phyloP scores from a whole-genome alignment of 2,329 filamentous ascomycete species.

The Thelonectria discophora region DNA sequence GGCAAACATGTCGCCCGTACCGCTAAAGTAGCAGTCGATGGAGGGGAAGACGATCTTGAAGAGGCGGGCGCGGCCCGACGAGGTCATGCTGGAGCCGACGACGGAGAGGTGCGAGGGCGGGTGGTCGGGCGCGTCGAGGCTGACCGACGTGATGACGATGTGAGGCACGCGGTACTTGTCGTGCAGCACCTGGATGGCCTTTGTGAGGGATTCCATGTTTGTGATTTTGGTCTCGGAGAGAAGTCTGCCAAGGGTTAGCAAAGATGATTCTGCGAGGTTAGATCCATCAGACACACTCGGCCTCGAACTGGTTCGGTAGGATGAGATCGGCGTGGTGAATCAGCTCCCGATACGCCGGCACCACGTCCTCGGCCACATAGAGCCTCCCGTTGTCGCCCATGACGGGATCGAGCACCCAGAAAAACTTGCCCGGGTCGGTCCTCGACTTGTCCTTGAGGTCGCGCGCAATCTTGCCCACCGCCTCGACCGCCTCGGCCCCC shows the following conservation, averaged over 20 bases:
- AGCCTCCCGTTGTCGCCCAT: slow-evolving; percentile 96
- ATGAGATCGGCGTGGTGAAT: slow-evolving; percentile 88
- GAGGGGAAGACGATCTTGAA: slow-evolving; percentile 89
- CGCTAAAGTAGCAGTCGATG: slow-evolving; percentile 93
- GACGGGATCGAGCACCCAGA: slow-evolving; percentile 97
- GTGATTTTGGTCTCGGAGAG: slow-evolving; percentile 86
- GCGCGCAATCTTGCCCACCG: slow-evolving; percentile 83
- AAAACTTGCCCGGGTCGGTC: slow-evolving; percentile 78
- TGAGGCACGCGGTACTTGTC: slow-evolving; percentile 80
- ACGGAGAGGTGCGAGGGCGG: slow-evolving; percentile 68
- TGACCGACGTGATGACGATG: slow-evolving; percentile 90
- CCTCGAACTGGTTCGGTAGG: slow-evolving; percentile 96
- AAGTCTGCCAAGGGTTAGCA: slow-evolving; percentile 60
- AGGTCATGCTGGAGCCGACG: slow-evolving; percentile 78
- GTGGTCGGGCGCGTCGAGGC: slow-evolving; percentile 65
- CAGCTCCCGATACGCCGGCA: slow-evolving; percentile 86
- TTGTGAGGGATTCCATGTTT: slow-evolving; percentile 75
- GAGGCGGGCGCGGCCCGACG: slow-evolving; percentile 73
- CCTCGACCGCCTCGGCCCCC: slow-evolving; percentile 82
- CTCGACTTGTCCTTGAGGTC: slow-evolving; percentile 76
- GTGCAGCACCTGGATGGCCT: slow-evolving; percentile 82
- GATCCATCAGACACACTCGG: slow-evolving; percentile 70
- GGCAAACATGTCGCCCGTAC: slow-evolving; percentile 98
- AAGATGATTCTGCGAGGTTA: not conserved
- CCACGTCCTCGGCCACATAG: slow-evolving; percentile 90